phyloP scores from a whole-genome alignment of 73 alveolate species.

The Paramecium primaurelia region DNA sequence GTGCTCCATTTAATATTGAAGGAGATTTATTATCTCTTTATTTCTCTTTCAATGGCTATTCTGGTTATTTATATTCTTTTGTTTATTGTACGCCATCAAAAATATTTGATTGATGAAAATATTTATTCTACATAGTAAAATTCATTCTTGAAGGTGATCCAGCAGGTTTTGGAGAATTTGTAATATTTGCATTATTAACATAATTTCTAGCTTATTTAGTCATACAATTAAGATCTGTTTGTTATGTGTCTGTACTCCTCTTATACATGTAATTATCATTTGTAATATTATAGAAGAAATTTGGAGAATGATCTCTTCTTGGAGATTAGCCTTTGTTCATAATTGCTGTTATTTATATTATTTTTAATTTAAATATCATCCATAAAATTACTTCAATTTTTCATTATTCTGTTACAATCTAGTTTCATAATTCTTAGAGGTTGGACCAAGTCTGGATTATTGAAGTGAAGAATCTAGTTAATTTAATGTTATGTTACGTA shows the following conservation, averaged over 20 bases:
- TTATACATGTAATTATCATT: conserved; percentile 13
- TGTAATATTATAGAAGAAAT: not conserved
- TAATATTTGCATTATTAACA: not conserved
- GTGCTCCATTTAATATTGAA: not conserved
- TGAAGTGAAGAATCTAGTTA: not conserved
- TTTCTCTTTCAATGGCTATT: not conserved
- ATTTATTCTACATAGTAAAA: not conserved
- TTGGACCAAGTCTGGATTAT: not conserved
- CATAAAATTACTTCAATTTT: conserved; percentile 15
- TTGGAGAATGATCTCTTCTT: conserved; percentile 13
- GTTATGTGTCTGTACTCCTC: not conserved
- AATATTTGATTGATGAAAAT: not conserved
- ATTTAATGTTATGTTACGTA: not conserved
- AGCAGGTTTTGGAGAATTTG: not conserved
- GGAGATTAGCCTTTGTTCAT: not conserved
- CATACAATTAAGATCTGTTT: not conserved
- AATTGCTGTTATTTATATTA: not conserved
- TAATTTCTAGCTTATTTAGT: conserved; percentile 33
- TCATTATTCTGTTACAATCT: conserved; percentile 11
- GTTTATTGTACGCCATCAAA: not conserved
- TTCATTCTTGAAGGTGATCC: conserved; percentile 19
- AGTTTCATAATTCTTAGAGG: not conserved
- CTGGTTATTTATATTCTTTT: not conserved
- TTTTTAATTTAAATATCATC: not conserved
- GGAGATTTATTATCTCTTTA: not conserved